Percentiles rank a stretch among this genome's conserved stretches.
These are phyloP conservation scores for Fallopia convolvulus DNA, from an alignment of 148 eudicot species.

Conservation along the genomic window DNA sequence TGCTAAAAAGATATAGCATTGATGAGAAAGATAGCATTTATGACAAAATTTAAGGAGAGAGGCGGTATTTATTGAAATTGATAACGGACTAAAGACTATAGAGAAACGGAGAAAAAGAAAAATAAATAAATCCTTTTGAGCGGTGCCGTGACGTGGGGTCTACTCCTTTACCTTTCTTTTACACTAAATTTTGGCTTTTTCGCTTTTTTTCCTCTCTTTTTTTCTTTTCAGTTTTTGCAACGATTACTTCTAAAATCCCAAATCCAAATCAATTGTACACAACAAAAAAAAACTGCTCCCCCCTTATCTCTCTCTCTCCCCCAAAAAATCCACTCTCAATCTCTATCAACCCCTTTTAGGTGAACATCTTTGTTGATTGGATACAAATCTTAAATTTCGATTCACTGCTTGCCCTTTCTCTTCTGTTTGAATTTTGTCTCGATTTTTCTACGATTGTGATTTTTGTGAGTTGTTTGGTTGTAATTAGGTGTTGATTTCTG, in stretches of 20 bases:
- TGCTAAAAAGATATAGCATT: too few species aligned
- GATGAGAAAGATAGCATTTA: too few species aligned
- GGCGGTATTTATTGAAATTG: neutral
- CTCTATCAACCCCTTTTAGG: conserved; percentile 15
- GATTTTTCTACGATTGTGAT: neutral
- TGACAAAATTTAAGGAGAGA: neutral
- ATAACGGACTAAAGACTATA: neutral
- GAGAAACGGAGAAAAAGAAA: neutral
- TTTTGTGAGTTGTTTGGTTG: neutral
- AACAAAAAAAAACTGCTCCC: conserved; percentile 21
- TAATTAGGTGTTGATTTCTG: conserved; percentile 21
- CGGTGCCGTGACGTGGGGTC: conserved; percentile 22
- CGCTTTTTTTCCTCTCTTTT: neutral
- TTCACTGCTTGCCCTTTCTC: neutral
- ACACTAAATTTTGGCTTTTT: conserved; percentile 11
- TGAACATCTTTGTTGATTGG: neutral
- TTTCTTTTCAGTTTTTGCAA: neutral
- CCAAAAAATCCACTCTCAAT: conserved; percentile 12
- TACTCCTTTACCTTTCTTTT: conserved; percentile 20
- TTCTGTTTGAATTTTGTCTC: neutral
- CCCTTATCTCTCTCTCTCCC: conserved; percentile 25
- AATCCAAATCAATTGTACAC: conserved; percentile 6
- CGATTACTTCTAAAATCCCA: conserved; percentile 4
- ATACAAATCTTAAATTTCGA: neutral
- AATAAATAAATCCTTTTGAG: neutral